Conservation (phyloP, 2,329 filamentous ascomycete species). For the Aspergillus chevalieri region DNA sequence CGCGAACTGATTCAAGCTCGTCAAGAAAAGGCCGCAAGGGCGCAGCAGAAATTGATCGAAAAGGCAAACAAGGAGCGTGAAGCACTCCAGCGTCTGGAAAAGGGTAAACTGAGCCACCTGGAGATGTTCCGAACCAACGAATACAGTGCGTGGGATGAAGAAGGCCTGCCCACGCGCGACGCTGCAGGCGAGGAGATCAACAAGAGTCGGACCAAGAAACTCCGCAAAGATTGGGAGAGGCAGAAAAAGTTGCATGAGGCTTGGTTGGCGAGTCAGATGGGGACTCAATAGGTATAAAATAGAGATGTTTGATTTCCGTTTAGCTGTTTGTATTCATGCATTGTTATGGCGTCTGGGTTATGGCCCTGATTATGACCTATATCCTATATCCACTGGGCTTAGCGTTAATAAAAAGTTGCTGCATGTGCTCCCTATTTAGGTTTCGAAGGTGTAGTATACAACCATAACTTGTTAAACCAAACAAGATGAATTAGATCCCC, state of each 20-base stretch:
- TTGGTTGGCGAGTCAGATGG: conserved; percentile 16
- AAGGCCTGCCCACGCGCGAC: conserved; percentile 72
- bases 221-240: conserved; percentile 82
- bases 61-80: conserved; percentile 43
- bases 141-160: conserved; percentile 73
- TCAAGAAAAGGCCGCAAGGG: conserved; percentile 48
- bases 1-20: conserved; percentile 51
- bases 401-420: no score
- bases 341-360: background rate
- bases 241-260: conserved; percentile 63
- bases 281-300: conserved; percentile 2
- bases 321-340: background rate
- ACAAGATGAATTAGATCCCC: no score
- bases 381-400: background rate
- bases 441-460: no score
- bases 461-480: no score
- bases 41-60: conserved; percentile 42
- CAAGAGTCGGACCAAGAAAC: conserved; percentile 72
- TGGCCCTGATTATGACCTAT: background rate
- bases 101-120: conserved; percentile 50
- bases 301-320: background rate
- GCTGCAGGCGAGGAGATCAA: conserved; percentile 72
- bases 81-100: conserved; percentile 49
- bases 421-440: no score
- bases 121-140: conserved; percentile 49